Base-by-base conservation (phyloP, 2,329 filamentous ascomycete genomes). In the Byssothecium circinans region DNA sequence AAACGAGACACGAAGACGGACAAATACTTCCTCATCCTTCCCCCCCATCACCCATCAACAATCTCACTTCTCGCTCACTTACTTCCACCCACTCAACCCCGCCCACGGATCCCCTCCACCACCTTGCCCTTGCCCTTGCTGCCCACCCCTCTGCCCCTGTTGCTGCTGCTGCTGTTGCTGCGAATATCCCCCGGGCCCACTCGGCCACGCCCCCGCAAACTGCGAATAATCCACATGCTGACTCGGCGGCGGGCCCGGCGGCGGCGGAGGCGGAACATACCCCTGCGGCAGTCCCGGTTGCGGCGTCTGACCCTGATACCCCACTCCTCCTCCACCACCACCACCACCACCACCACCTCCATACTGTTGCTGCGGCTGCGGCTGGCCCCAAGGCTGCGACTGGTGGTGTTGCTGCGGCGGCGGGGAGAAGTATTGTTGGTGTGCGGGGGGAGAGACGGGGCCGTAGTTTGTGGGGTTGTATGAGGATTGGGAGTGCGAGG, bases 71-170 rank as follows among this genome's bases (percentile, higher is more conserved):
- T n/a, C n/a, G n/a, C n/a, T n/a, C n/a, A n/a, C n/a, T 53, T 42
- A 87, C 67, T 86, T 87, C 85, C 85, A 88, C 37, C 80, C 81
- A 72, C 80, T 86, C 57, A 89, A 68, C 4, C 85, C 86, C 14
- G 85, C 84, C 85, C 85, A 89, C 7, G 85, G 86, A 75, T 89
- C 84, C 52, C 34, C 51, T 33, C 46, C 45, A 1, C 53, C 52
- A n/a, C 65, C 45, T 39, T 58, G 55, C 29, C 69, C 67, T 34
- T n/a, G n/a, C n/a, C 57, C 54, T 25, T 69, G 67, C 38, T n/a
- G n/a, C 10, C 61, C 56, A 38, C 68, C 68, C 51, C 23, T 10
- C 23, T 25, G 23, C 23, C 23, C 23, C 23, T 25, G 23, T 25
- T 25, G 23, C 23, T 69, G 67, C 29, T 46, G n/a, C 40, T 50